Base-by-base conservation (phyloP, 2,329 filamentous ascomycete species). In the Chaetomium sp. region DNA sequence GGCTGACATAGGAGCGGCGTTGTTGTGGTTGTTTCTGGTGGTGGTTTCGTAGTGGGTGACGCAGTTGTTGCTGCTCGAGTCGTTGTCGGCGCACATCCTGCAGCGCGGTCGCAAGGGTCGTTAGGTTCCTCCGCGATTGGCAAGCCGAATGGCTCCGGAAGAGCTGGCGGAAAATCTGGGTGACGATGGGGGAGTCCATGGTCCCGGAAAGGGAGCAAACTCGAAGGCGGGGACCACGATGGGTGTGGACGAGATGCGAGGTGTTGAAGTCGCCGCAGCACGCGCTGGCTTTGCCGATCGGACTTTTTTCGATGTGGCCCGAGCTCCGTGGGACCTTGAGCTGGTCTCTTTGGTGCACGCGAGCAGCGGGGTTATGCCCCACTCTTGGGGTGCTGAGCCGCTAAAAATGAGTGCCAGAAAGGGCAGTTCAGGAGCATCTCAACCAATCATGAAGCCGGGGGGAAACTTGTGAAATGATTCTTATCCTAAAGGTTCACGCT, bases 121-220 rank as follows among this genome's bases (percentile, higher is more conserved):
- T 66, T 42, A 75, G 61, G 53, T 74, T 74, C 53, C 76, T 74
- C 62, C 79, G 70, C 53, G 77, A 75, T 66, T 80, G 78, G 67
- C 85, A 87, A 49, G 83, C 78, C 48, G 82, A 81, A 66, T 91
- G 81, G 66, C 91, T 88, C 45, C 84, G 83, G 66, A 95, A 95
- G 43, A 97, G 82, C 75, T 90, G 88, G 66, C 88, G 84, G 67
- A 96, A 92, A 68, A 96, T 79, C 68, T 86, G 87, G 49, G 82
- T 82, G 62, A 91, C 79, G 59, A 89, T 76, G 57, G 87, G 86
- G 14, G 89, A 91, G 74, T 96, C 91, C 91, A 96, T 95, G 40
- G 49, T 59, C n/a, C 59, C 42, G 19, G 14, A 6, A 27, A 34
- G 42, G 50, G 32, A 27, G 19, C 19, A 27, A 27, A 11, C 8